Base-by-base conservation (phyloP, 495 filamentous ascomycete species). In the Parachaetomium inaequale region DNA sequence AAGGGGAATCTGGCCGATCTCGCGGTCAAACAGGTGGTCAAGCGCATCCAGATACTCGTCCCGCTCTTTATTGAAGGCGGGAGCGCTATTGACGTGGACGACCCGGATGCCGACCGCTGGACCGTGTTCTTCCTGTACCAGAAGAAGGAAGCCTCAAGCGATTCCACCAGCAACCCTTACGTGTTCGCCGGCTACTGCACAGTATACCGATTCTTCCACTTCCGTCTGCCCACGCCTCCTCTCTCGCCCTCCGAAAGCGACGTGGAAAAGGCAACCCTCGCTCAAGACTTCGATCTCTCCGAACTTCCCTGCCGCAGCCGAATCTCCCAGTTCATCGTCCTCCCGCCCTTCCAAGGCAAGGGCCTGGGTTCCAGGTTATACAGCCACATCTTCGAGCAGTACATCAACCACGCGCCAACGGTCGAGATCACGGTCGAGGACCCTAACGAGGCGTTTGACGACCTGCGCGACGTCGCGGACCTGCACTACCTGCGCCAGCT, bases 401-500 rank as follows among this genome's bases (percentile, higher is more conserved):
- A 88, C 69, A 78, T 86, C 60, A 72, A 79, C 26, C 81, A 87
- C 51, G 66, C 83, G 0, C 82, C 84, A 23, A 85, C 89, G 29
- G 76, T 82, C 51, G 94, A 99, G 72, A 81, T 99, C 65, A 94
- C 93, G 0, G 90, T 99, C 21, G 94, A 99, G 75, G 93, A 98
- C 67, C 94, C 94, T 0, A 97, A 92, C 68, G 93, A 98, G 71
- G 86, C 87, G 15, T 99, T 99, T 66, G 92, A 96, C 72, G 87
- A 92, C 59, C 79, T 99, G 47, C 86, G 94, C 45, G 93, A 98
- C 73, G 80, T 87, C 38, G 86, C 87, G 61, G 94, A 99, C 70
- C 81, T 93, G 43, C 78, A 83, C 25, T 86, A 87, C 55, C 79
- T 98, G 5, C 80, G 80, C 34, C 65, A 62, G 29, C 61, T 81